Percentiles rank a stretch among this genome's conserved stretches.
These are phyloP conservation scores for Paraphoma sp. DNA, from an alignment of 2,329 filamentous ascomycete species.

Conservation along the genomic window DNA sequence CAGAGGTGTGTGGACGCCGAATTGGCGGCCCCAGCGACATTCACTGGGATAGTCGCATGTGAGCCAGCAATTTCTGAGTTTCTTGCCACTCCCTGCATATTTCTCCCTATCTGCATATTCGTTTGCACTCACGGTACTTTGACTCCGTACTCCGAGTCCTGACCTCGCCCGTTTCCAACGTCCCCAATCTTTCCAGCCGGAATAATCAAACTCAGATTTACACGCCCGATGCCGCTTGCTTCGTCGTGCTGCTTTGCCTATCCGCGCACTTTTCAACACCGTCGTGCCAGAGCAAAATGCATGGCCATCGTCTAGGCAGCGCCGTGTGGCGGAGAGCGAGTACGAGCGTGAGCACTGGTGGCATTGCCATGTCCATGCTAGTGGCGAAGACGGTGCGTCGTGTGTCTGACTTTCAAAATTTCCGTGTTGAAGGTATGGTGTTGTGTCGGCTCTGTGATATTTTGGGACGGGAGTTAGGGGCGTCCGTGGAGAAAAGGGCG, in stretches of 20 bases:
- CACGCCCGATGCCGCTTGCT: conserved; percentile 51
- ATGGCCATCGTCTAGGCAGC: conserved; percentile 63
- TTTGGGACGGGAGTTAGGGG: conserved; percentile 18
- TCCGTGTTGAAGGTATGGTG: conserved; percentile 7
- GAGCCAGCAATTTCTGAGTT: conserved; percentile 51
- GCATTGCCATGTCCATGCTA: conserved; percentile 61
- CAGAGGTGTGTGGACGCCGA: conserved; percentile 36
- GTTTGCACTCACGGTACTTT: too few relatives aligned
- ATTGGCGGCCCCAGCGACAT: conserved; percentile 48
- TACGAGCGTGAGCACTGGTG: conserved; percentile 59
- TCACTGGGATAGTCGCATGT: conserved; percentile 55
- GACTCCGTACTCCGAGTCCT: too few relatives aligned
- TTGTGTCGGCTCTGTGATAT: neutral
- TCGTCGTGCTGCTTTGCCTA: conserved; percentile 8
- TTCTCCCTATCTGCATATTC: too few relatives aligned
- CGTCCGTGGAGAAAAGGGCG: conserved; percentile 50
- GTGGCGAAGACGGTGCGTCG: conserved; percentile 26
- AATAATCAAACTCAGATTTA: conserved; percentile 60
- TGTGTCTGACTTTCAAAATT: conserved; percentile 5
- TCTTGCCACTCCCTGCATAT: too few relatives aligned
- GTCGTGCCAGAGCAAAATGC: conserved; percentile 59
- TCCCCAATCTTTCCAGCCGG: conserved; percentile 57
- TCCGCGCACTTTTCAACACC: conserved; percentile 42
- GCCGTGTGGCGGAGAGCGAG: conserved; percentile 56
- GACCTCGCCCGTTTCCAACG: conserved; percentile 49